phyloP scores from a whole-genome alignment of 768 basidiomycete species.

The Boletus rubroflammeus region DNA sequence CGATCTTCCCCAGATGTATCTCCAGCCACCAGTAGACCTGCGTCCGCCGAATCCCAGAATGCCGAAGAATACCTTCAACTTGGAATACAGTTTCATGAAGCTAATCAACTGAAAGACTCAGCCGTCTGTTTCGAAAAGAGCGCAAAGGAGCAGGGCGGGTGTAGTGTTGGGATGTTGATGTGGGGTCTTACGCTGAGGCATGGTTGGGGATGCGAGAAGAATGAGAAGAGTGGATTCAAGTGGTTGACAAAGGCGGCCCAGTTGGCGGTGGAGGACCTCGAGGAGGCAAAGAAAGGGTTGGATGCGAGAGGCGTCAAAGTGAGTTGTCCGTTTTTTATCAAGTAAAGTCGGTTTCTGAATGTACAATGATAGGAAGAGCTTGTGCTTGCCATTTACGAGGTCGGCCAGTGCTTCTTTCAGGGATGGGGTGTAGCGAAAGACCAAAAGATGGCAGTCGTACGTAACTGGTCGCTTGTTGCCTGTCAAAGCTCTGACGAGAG shows the following conservation, averaged over 20 bases:
- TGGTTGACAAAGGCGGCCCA: slow-evolving; percentile 86
- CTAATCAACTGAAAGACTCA: slow-evolving; percentile 63
- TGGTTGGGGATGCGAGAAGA: slow-evolving; percentile 83
- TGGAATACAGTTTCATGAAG: slow-evolving; percentile 76
- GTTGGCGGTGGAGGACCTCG: slow-evolving; percentile 71
- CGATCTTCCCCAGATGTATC: slow-evolving; percentile 13
- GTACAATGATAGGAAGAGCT: slow-evolving; percentile 57
- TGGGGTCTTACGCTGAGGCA: slow-evolving; percentile 83
- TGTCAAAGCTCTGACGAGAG: neutral
- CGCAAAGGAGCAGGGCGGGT: slow-evolving; percentile 72
- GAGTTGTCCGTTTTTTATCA: slow-evolving; percentile 3
- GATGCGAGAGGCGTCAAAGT: slow-evolving; percentile 57
- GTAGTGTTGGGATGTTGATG: slow-evolving; percentile 90
- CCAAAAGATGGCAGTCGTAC: slow-evolving; percentile 83
- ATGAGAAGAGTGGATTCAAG: slow-evolving; percentile 74
- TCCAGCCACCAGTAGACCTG: slow-evolving; percentile 14
- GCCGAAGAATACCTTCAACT: slow-evolving; percentile 70
- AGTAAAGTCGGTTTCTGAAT: neutral
- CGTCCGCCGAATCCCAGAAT: slow-evolving; percentile 31
- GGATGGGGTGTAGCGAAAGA: slow-evolving; percentile 89
- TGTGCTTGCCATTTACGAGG: slow-evolving; percentile 86
- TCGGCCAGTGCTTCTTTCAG: slow-evolving; percentile 89
- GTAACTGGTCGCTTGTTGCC: slow-evolving; percentile 25
- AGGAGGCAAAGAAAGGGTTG: slow-evolving; percentile 51
- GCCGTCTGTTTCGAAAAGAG: slow-evolving; percentile 74